Base-by-base conservation (phyloP, 108 stramenopile genomes). In the Nitzschia inconspicua region DNA sequence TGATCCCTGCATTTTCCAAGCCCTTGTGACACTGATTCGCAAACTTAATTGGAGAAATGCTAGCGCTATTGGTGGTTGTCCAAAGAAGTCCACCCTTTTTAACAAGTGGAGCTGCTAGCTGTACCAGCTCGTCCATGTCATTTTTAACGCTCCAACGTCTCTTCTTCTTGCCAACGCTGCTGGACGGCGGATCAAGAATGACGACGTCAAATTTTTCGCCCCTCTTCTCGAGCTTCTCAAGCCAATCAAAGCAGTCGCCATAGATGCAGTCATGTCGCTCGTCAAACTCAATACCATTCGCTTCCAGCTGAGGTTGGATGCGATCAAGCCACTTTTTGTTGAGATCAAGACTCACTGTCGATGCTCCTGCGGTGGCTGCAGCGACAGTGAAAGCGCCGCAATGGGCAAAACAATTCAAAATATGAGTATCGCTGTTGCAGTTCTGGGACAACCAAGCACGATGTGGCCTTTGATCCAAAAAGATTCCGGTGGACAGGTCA, bases 201-300 rank as follows among this genome's bases (percentile, higher is more conserved):
- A 93, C 91, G 37, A 89, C 79, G 60, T 93, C 91, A 62, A 79
- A 92, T 48, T 72, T 79, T 54, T 92, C 91, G 51, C 85, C 85
- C 59, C 91, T 75, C 35, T 85, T 92, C 14, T 70, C 74, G 2
- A 92, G 69, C 18, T 82, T 77, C 44, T 57, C 61, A 4, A 92
- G 78, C 91, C 91, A 92, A 39, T 86, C 87, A 72, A 92, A 92
- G 51, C 88, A 86, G 65, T 92, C 91, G 11, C 91, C 91, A 67
- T 83, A 92, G 27, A 92, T 86, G 40, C 74, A 73, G 57, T 88
- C 91, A 48, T 92, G 91, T 31, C 74, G 63, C 42, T 80, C 84
- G 48, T 85, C 80, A 69, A 83, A 86, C 23, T 69, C 72, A 32
- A 89, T 85, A 2, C 82, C 84, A 64, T 91, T 91, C n/a, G 85